Conservation (phyloP, 768 basidiomycete genomes). For the Clathrus columnatus region DNA sequence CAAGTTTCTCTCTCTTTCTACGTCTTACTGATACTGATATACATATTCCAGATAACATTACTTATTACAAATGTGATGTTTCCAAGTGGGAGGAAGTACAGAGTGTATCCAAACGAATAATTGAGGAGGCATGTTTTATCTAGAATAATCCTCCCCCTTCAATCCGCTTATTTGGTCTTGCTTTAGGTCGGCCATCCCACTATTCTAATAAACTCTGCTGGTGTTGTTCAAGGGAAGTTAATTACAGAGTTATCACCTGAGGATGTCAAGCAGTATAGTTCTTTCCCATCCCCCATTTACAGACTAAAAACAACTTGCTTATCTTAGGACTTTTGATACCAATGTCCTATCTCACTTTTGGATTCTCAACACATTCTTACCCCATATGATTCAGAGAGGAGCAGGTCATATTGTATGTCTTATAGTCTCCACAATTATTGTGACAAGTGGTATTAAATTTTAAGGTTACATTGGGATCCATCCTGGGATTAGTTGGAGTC, state of each 20-base stretch:
- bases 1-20: slow-evolving; percentile 16
- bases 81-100: slow-evolving; percentile 83
- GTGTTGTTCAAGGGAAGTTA: slow-evolving; percentile 83
- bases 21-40: background rate
- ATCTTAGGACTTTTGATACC: slow-evolving; percentile 72
- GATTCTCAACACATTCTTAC: slow-evolving; percentile 89
- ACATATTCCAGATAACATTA: slow-evolving; percentile 53
- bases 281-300: background rate
- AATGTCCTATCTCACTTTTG: slow-evolving; percentile 89
- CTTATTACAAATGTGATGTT: slow-evolving; percentile 86
- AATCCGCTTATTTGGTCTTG: background rate
- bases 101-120: slow-evolving; percentile 58
- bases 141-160: background rate
- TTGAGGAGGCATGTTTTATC: slow-evolving; percentile 54
- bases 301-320: background rate
- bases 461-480: slow-evolving; percentile 72
- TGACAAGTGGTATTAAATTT: background rate
- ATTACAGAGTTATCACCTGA: slow-evolving; percentile 69
- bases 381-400: slow-evolving; percentile 69
- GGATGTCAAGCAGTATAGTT: slow-evolving; percentile 70
- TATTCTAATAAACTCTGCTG: slow-evolving; percentile 90
- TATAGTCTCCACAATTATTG: slow-evolving; percentile 11
- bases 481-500: slow-evolving; percentile 59
- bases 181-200: slow-evolving; percentile 79
- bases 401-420: slow-evolving; percentile 73